Evolutionary conservation across 768 basidiomycete species (phyloP).

Genomic region (Rhodotorula paludigena): DNA sequence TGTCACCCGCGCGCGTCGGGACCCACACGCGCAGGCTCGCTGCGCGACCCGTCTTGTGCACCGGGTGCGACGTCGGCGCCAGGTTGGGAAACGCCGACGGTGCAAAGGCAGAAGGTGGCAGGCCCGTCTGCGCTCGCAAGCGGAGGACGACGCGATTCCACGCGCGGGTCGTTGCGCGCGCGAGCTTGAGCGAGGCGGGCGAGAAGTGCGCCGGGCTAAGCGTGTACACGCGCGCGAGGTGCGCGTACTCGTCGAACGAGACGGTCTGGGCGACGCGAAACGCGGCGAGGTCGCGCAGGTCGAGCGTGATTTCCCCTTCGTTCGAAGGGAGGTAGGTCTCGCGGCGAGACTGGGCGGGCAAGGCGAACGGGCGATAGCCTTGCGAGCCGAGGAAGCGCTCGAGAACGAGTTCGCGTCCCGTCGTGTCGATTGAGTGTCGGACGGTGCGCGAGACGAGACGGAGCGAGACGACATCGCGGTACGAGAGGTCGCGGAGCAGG

Average conservation of each 20-base stretch:
- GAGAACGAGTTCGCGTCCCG: slow-evolving; percentile 32
- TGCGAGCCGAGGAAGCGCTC: slow-evolving; percentile 33
- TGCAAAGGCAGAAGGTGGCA: not conserved
- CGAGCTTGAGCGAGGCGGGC: slow-evolving; percentile 5
- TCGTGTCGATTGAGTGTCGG: slow-evolving; percentile 12
- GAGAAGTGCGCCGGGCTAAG: not conserved
- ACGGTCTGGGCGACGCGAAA: slow-evolving; percentile 28
- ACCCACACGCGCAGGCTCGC: slow-evolving; percentile 41
- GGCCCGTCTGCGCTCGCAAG: slow-evolving; percentile 22
- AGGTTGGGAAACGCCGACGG: slow-evolving; percentile 6
- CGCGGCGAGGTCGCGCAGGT: slow-evolving; percentile 34
- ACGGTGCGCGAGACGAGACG: slow-evolving; percentile 15
- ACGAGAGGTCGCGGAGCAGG: slow-evolving; percentile 16
- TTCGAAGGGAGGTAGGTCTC: not conserved
- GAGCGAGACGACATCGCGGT: slow-evolving; percentile 19
- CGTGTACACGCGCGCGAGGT: slow-evolving; percentile 13
- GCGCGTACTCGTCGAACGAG: slow-evolving; percentile 25
- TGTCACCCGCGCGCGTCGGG: slow-evolving; percentile 17
- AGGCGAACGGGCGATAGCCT: slow-evolving; percentile 22
- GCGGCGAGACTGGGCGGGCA: not conserved
- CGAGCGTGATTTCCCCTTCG: slow-evolving; percentile 18
- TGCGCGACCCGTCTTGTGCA: slow-evolving; percentile 36
- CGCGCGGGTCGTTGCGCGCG: slow-evolving; percentile 37
- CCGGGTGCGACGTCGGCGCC: not conserved
- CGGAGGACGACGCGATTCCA: slow-evolving; percentile 39